Conservation (phyloP, 148 eudicot species). For the Rhododendron vialii region DNA sequence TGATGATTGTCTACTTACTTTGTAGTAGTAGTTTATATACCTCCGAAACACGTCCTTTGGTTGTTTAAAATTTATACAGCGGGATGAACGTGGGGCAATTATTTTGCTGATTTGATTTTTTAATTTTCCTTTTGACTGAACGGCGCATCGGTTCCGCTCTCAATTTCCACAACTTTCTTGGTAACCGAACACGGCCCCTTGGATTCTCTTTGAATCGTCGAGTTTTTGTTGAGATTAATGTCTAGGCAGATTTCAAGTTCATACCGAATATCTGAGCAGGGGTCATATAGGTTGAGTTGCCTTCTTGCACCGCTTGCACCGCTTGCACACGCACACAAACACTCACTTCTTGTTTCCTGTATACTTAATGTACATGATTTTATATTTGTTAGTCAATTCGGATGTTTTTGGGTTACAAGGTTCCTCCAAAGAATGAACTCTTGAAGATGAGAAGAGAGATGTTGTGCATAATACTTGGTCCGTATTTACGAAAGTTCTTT, state of each 20-base stretch:
- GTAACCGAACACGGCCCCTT: neutral
- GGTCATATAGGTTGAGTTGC: no score
- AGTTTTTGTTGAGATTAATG: neutral
- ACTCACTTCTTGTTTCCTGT: neutral
- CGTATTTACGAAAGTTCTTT: neutral
- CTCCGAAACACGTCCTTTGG: neutral
- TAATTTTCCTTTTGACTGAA: neutral
- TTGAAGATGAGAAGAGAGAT: neutral
- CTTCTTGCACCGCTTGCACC: no score
- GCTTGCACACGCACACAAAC: neutral
- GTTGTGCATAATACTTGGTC: neutral
- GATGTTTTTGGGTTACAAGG: neutral
- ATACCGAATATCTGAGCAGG: no score
- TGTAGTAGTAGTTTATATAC: neutral
- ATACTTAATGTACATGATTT: no score
- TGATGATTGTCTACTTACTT: neutral
- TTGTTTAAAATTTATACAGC: neutral
- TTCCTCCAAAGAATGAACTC: neutral
- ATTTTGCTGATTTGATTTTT: neutral
- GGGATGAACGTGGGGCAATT: neutral
- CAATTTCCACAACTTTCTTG: neutral
- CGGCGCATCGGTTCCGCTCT: neutral
- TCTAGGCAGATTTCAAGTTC: no score
- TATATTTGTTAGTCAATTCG: no score
- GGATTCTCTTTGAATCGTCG: neutral